Conservation (phyloP, 2,329 filamentous ascomycete species). For the Proliferodiscus dingleyae region DNA sequence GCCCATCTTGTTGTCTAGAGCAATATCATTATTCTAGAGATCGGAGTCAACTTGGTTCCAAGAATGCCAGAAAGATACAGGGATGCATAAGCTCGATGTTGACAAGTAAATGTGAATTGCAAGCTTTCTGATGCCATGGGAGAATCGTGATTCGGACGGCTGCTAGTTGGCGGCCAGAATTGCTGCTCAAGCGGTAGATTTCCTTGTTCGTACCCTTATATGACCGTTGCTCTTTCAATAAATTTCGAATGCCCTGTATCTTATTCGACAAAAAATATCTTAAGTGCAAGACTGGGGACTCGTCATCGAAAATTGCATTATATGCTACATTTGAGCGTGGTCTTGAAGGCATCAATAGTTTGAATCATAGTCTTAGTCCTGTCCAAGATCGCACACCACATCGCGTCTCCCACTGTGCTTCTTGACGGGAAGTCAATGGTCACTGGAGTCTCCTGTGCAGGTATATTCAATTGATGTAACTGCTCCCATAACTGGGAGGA, state of each 20-base stretch:
- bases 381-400: not conserved
- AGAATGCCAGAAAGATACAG: not conserved
- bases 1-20: not conserved
- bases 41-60: not conserved
- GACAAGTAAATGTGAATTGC: too few relatives aligned
- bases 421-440: not conserved
- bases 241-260: too few relatives aligned
- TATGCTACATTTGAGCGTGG: not conserved
- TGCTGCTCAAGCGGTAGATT: too few relatives aligned
- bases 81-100: too few relatives aligned
- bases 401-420: not conserved
- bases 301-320: not conserved
- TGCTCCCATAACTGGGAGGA: conserved; percentile 3
- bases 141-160: too few relatives aligned
- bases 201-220: too few relatives aligned
- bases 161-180: too few relatives aligned
- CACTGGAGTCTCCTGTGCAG: not conserved
- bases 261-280: too few relatives aligned
- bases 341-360: not conserved
- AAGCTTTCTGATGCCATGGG: too few relatives aligned
- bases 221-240: too few relatives aligned
- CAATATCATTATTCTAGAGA: not conserved
- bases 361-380: not conserved
- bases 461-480: conserved; percentile 8
- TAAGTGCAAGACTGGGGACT: not conserved